These are phyloP conservation scores for Cryptosporidium sp. DNA, from an alignment of 169 alveolate genomes.

Conservation along the genomic window DNA sequence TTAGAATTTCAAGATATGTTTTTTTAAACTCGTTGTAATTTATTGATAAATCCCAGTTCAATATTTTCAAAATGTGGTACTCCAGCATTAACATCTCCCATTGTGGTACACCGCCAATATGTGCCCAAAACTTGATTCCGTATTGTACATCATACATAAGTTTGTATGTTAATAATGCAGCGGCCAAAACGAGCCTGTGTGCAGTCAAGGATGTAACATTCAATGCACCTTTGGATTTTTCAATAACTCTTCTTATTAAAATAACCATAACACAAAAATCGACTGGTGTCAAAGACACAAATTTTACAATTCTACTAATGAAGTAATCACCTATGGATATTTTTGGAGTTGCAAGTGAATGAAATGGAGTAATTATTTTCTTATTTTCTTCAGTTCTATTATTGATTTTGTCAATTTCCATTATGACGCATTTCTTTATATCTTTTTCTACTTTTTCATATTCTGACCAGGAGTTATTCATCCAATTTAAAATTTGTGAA, in stretches of 20 bases:
- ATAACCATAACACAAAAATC: constrained; percentile 67
- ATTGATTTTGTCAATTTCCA: constrained; percentile 15
- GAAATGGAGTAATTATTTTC: constrained; percentile 63
- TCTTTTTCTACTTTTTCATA: constrained; percentile 13
- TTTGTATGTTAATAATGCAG: constrained; percentile 50
- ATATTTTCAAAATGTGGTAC: constrained; percentile 42
- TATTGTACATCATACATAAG: constrained; percentile 72
- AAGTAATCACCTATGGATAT: constrained; percentile 55
- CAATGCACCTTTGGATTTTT: constrained; percentile 42
- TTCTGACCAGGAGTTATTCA: constrained; percentile 63
- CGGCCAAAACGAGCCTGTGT: constrained; percentile 63
- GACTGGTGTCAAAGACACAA: constrained; percentile 54
- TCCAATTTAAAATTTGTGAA: constrained; percentile 44
- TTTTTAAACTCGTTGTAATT: constrained; percentile 31
- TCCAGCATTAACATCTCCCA: constrained; percentile 74
- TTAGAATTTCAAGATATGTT: constrained; percentile 25
- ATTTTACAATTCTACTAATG: constrained; percentile 50
- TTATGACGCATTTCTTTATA: constrained; percentile 11
- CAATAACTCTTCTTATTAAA: constrained; percentile 32
- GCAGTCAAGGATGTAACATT: constrained; percentile 51
- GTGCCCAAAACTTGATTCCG: constrained; percentile 72
- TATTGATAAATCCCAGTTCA: constrained; percentile 52
- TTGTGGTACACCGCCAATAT: constrained; percentile 74
- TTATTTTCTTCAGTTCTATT: constrained; percentile 3
- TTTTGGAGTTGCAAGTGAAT: constrained; percentile 65